Base-by-base conservation (phyloP, 495 filamentous ascomycete species). In the Schizothecium vesticola region DNA sequence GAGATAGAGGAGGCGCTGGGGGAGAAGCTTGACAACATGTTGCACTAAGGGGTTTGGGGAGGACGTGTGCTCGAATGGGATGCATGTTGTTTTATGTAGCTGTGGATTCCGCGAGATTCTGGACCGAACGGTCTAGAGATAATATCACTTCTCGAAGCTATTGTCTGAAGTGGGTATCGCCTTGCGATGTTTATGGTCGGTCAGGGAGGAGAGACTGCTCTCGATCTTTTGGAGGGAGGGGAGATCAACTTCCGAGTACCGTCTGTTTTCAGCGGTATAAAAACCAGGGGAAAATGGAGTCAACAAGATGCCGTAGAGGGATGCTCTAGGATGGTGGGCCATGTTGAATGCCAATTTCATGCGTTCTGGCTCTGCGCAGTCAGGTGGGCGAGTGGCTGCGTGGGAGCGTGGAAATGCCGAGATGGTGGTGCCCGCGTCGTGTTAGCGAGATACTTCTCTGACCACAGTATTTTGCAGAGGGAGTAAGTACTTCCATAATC, bases 21-120 rank as follows among this genome's bases (percentile, higher is more conserved):
- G 10, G 92, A 96, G 82, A 90, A 88, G 65, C 79, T 99, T 73
- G 91, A 94, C 77, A 86, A 88, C 70, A 97, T 97, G 93, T 85
- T 97, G 81, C 91, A 89, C 74, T 97, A 85, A 8, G 16, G 11
- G 11, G 43, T 64, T 59, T 24, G 36, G 11, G 21, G 21, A 3
- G 12, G 63, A n/a, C n/a, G n/a, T n/a, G 19, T 3, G 25, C n/a
- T 12, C 8, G 29, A n/a, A 12, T 33, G 31, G 55, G 57, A 23
- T 61, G 33, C 24, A 33, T 61, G 16, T 64, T n/a, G 24, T 58
- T 58, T 7, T 13, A 56, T 10, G 43, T n/a, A 51, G 43, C 2
- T 43, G 33, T 13, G 33, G 33, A n/a, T n/a, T 33, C 31, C 31
- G 11, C 12, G 11, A 29, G 8, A 29, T 29, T 29, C 33, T 43